Evolutionary conservation across 2,329 filamentous ascomycete species (phyloP).

Genomic region (Penicillium hesseltinei): DNA sequence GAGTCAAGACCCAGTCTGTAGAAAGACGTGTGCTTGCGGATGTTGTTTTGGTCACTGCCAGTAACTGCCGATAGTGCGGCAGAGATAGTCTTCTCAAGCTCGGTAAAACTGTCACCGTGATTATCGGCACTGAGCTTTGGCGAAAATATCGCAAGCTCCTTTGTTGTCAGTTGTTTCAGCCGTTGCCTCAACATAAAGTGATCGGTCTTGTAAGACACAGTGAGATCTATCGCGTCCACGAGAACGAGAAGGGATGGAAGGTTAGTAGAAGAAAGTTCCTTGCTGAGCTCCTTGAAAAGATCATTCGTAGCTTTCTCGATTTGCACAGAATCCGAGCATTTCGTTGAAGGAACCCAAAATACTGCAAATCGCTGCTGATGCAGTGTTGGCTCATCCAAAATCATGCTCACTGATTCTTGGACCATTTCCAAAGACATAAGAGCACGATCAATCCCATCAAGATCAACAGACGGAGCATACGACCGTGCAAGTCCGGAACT

Average conservation of each 20-base stretch:
- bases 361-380: slow-evolving; percentile 58
- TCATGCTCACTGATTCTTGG: slow-evolving; percentile 62
- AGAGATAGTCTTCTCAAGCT: slow-evolving; percentile 58
- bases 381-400: slow-evolving; percentile 47
- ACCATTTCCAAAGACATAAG: slow-evolving; percentile 55
- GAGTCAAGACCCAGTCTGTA: slow-evolving; percentile 80
- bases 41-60: slow-evolving; percentile 42
- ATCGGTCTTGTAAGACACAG: slow-evolving; percentile 72
- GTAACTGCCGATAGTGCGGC: slow-evolving; percentile 54
- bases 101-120: slow-evolving; percentile 48
- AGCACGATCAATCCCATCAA: slow-evolving; percentile 68
- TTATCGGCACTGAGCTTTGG: slow-evolving; percentile 28
- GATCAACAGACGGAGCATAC: slow-evolving; percentile 74
- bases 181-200: slow-evolving; percentile 51
- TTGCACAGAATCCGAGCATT: neutral
- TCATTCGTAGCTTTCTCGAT: slow-evolving; percentile 31
- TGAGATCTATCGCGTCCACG: slow-evolving; percentile 67
- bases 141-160: slow-evolving; percentile 46
- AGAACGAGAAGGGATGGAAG: slow-evolving; percentile 72
- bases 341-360: slow-evolving; percentile 61
- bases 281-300: slow-evolving; percentile 57
- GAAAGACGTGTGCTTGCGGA: slow-evolving; percentile 69
- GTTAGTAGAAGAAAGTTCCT: slow-evolving; percentile 71
- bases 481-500: slow-evolving; percentile 79
- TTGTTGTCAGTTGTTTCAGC: slow-evolving; percentile 49